phyloP scores from a whole-genome alignment of 352 stramenopile genomes.

The Globisporangium megalacanthum region DNA sequence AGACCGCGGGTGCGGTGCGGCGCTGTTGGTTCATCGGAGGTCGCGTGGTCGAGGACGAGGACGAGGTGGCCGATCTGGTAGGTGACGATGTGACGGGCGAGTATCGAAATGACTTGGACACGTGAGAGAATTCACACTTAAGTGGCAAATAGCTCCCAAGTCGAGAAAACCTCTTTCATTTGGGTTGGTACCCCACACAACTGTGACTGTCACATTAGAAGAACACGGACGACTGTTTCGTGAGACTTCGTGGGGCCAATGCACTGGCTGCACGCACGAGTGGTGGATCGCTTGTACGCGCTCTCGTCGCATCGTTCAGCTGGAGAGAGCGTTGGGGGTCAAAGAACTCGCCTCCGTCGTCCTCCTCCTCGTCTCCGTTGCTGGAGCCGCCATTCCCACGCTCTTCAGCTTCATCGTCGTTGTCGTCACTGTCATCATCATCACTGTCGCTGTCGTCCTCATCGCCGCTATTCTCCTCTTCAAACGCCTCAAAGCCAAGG shows the following conservation, averaged over 20 bases:
- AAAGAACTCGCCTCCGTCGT: not conserved
- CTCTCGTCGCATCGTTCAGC: not conserved
- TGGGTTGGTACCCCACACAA: not conserved
- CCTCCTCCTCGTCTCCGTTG: not conserved
- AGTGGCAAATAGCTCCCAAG: too few relatives aligned
- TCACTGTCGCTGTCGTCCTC: conserved; percentile 12
- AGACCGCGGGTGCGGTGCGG: conserved; percentile 24
- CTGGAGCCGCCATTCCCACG: too few relatives aligned
- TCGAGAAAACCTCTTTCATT: not conserved
- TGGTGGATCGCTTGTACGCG: too few relatives aligned
- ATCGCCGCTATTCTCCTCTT: conserved; percentile 16
- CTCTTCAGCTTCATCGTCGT: not conserved
- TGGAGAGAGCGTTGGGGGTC: not conserved
- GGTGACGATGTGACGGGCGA: not conserved
- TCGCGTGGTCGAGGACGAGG: not conserved
- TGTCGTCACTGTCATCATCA: not conserved
- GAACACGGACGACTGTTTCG: conserved; percentile 16
- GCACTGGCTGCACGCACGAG: not conserved
- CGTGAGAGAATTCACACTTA: not conserved
- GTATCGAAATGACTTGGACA: not conserved
- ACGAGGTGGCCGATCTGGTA: not conserved
- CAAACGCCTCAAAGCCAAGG: conserved; percentile 13
- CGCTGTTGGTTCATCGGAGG: conserved; percentile 16
- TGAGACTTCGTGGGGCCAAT: not conserved
- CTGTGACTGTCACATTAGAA: conserved; percentile 4